Evolutionary conservation across 2,329 filamentous ascomycete species (phyloP).

Genomic region (Tolypocladium tropicale): DNA sequence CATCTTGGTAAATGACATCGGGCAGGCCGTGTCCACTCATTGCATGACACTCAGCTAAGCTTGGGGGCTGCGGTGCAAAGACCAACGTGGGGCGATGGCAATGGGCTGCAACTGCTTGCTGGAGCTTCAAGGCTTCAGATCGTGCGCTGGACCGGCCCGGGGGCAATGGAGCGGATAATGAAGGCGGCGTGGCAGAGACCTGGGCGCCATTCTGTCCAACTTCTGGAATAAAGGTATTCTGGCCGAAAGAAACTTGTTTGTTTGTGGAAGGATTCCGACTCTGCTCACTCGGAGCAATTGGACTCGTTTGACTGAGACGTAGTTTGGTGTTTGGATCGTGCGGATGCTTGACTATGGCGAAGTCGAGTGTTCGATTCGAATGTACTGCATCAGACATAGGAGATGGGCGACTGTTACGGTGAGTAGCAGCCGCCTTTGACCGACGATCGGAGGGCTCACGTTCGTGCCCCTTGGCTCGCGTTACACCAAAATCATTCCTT

Average conservation of each 20-base stretch:
- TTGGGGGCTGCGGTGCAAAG: conserved; percentile 17
- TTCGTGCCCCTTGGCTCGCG: background rate
- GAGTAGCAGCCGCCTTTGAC: background rate
- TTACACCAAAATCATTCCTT: background rate
- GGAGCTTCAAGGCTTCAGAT: background rate
- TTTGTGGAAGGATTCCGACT: conserved; percentile 21
- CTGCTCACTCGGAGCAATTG: conserved; percentile 34
- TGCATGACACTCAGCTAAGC: conserved; percentile 8
- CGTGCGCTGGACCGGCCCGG: background rate
- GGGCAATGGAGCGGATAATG: background rate
- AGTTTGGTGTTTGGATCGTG: conserved; percentile 52
- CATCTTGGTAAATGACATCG: conserved; percentile 69
- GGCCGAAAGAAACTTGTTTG: conserved; percentile 13
- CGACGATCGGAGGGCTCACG: background rate
- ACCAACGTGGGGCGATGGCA: conserved; percentile 8
- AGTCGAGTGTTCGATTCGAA: conserved; percentile 42
- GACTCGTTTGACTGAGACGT: conserved; percentile 56
- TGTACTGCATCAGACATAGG: background rate
- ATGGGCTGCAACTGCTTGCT: background rate
- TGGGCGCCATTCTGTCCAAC: background rate
- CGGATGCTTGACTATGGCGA: conserved; percentile 69
- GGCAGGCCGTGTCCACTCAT: conserved; percentile 32
- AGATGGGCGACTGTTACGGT: background rate
- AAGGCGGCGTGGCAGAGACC: background rate
- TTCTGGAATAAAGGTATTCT: background rate